phyloP scores from a whole-genome alignment of 2,329 filamentous ascomycete genomes.

The Drechslera avenae region DNA sequence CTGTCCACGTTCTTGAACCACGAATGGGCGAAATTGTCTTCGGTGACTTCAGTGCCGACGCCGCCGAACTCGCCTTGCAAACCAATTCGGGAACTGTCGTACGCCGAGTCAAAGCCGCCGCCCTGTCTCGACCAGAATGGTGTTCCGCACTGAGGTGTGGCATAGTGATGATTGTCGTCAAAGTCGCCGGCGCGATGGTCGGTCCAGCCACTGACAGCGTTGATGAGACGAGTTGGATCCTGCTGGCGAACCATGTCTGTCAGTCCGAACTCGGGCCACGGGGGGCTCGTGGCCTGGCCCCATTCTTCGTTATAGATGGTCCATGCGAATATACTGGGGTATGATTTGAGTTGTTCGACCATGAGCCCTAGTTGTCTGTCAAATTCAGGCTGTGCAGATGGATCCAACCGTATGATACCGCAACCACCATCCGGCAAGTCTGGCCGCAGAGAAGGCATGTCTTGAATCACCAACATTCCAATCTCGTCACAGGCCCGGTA shows the following conservation, averaged over 20 bases:
- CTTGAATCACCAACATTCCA: slow-evolving; percentile 70
- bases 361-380: slow-evolving; percentile 66
- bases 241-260: slow-evolving; percentile 60
- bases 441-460: slow-evolving; percentile 67
- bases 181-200: slow-evolving; percentile 72
- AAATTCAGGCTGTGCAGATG: slow-evolving; percentile 66
- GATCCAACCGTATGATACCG: slow-evolving; percentile 23
- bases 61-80: slow-evolving; percentile 76
- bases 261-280: slow-evolving; percentile 62
- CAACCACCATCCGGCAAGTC: slow-evolving; percentile 22
- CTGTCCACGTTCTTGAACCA: slow-evolving; percentile 64
- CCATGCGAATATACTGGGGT: slow-evolving; percentile 69
- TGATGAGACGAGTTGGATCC: slow-evolving; percentile 68
- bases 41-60: slow-evolving; percentile 64
- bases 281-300: slow-evolving; percentile 60
- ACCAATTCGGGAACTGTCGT: slow-evolving; percentile 63
- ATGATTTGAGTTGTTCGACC: slow-evolving; percentile 66
- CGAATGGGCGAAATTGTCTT: slow-evolving; percentile 61
- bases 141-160: slow-evolving; percentile 71
- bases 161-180: slow-evolving; percentile 72
- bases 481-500: slow-evolving; percentile 71
- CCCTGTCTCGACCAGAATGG: slow-evolving; percentile 67
- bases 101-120: slow-evolving; percentile 57
- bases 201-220: slow-evolving; percentile 68
- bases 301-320: slow-evolving; percentile 75